phyloP scores from a whole-genome alignment of 2,329 filamentous ascomycete species.

The Scedosporium dehoogii region DNA sequence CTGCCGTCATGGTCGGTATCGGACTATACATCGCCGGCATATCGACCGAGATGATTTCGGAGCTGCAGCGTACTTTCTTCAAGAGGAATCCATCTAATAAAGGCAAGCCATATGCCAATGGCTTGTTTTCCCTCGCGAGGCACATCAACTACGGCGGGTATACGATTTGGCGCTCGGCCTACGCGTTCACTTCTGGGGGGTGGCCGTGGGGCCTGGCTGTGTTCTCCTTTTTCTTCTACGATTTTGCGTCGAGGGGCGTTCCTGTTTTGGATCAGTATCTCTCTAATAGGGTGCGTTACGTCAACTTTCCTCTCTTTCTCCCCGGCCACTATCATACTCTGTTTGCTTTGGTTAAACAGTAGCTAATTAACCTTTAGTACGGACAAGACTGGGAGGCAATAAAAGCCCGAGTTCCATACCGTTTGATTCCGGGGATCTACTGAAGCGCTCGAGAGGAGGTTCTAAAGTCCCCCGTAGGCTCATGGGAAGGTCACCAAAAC shows the following conservation, averaged over 20 bases:
- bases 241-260: slow-evolving; percentile 21
- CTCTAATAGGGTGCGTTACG: not conserved
- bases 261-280: slow-evolving; percentile 24
- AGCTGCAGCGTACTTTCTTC: slow-evolving; percentile 42
- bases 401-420: not conserved
- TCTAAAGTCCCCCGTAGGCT: too few species aligned
- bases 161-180: slow-evolving; percentile 22
- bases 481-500: too few species aligned
- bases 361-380: not conserved
- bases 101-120: slow-evolving; percentile 26
- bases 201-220: slow-evolving; percentile 23
- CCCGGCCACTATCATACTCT: not conserved
- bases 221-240: slow-evolving; percentile 18
- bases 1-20: slow-evolving; percentile 33
- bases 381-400: not conserved
- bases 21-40: slow-evolving; percentile 41
- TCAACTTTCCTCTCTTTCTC: not conserved
- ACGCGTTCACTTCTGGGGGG: slow-evolving; percentile 23
- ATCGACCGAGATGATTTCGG: slow-evolving; percentile 41
- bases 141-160: slow-evolving; percentile 32
- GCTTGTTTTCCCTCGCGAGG: slow-evolving; percentile 27
- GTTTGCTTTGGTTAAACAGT: too few species aligned
- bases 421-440: not conserved
- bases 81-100: slow-evolving; percentile 25
- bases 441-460: not conserved